Evolutionary conservation across 768 basidiomycete genomes (phyloP), one percentile per base, ranked within the genome.

Genomic region (Amanita thiersii): DNA sequence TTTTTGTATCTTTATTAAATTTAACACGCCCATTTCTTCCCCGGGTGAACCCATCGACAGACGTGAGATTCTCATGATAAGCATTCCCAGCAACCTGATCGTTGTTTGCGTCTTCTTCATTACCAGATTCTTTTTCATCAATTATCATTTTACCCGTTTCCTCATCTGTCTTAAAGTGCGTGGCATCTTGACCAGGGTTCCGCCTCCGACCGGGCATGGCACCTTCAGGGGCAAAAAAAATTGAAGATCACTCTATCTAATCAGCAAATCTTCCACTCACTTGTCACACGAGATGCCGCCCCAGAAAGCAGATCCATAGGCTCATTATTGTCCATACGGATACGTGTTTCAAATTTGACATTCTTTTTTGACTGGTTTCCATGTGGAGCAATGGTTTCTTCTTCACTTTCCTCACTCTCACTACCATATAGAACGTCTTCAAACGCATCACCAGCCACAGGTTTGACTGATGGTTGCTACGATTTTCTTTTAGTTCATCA

Each of bases 351-450:
- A 19, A 61, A 52, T 5, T 53, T 45, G 5, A 47, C 50, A 42
- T 56, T 56, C 47, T 59, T 64, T 41, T 59, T 64, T 40, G 63
- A 70, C n/a, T n/a, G 5, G 54, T 49, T 7, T 50, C 23, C 5
- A 10, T 25, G 21, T n/a, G 32, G 23, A 48, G 46, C 25, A 56
- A 49, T 10, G 61, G 53, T 39, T 65, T 85, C 79, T 32, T 77
- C 75, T 30, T 83, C 81, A 47, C 74, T 77, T 23, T 84, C 61
- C 54, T 97, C 93, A 50, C 88, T 91, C 55, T 98, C 96, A 55
- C 90, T 94, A 30, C 92, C 93, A 57, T 98, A 98, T 19, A 99
- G 67, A 0, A 97, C 89, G 55, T 99, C 93, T 57, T 99, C 93
- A 49, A 98, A 99, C 0, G 93, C 92, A 56, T 92, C 86, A 11